Conservation (phyloP, 768 basidiomycete species). For the Amylocystis lapponica region DNA sequence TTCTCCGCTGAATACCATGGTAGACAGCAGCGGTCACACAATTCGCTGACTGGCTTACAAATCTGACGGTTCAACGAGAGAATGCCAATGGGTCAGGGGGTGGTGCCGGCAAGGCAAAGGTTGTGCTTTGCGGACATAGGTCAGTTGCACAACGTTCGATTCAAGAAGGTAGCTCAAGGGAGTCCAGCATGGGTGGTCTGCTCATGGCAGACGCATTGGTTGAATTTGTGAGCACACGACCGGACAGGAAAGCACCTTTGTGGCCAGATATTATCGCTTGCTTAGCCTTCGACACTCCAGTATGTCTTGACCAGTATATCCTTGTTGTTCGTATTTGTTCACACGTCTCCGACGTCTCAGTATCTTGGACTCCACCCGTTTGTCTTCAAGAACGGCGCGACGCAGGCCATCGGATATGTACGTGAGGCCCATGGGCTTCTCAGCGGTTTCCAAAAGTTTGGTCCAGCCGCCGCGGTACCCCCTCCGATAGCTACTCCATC, state of each 20-base stretch:
- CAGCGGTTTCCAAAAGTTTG: slow-evolving; percentile 53
- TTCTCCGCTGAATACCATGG: background rate
- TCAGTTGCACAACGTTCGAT: slow-evolving; percentile 22
- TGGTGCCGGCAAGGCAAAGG: slow-evolving; percentile 64
- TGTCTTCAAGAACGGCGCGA: slow-evolving; percentile 80
- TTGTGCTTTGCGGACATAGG: slow-evolving; percentile 91
- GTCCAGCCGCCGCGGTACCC: slow-evolving; percentile 30
- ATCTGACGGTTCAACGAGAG: slow-evolving; percentile 81
- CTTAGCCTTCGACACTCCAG: slow-evolving; percentile 88
- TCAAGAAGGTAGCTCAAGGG: background rate
- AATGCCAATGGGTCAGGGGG: slow-evolving; percentile 70
- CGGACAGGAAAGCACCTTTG: slow-evolving; percentile 58
- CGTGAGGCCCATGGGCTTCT: slow-evolving; percentile 56
- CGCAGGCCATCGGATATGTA: slow-evolving; percentile 68
- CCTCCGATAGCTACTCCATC: slow-evolving; percentile 12
- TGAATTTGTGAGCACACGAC: slow-evolving; percentile 63
- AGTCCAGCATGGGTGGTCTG: slow-evolving; percentile 82
- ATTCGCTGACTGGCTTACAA: slow-evolving; percentile 91
- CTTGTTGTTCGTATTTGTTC: background rate
- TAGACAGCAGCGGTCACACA: slow-evolving; percentile 77
- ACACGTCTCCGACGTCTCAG: slow-evolving; percentile 31
- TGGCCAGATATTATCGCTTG: slow-evolving; percentile 89
- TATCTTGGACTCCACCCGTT: slow-evolving; percentile 83
- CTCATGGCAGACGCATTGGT: slow-evolving; percentile 80
- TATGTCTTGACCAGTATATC: slow-evolving; percentile 29